Conservation (phyloP, 2,329 filamentous ascomycete species). For the Alternaria arborescens region DNA sequence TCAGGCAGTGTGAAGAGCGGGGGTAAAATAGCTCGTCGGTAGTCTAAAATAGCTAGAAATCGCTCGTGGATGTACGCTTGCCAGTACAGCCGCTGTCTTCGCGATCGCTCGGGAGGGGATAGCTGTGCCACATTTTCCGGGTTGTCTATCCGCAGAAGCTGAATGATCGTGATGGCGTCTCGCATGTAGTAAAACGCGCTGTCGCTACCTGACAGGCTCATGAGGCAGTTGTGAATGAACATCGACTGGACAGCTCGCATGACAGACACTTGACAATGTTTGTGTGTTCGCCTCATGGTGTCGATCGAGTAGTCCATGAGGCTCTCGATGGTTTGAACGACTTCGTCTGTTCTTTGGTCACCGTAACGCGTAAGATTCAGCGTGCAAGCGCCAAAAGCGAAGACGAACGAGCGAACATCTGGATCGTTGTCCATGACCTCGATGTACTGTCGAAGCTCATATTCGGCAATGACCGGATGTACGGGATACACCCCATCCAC, state of each 20-base stretch:
- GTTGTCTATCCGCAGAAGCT: conserved; percentile 53
- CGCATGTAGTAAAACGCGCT: conserved; percentile 62
- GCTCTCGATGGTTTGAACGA: conserved; percentile 43
- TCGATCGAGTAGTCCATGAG: conserved; percentile 49
- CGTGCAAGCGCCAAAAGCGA: conserved; percentile 57
- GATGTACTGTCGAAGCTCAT: conserved; percentile 50
- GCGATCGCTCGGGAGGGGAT: conserved; percentile 49
- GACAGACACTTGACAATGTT: conserved; percentile 54
- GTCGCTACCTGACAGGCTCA: conserved; percentile 59
- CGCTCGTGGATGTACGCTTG: conserved; percentile 66
- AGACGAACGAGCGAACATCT: conserved; percentile 55
- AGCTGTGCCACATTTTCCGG: conserved; percentile 46
- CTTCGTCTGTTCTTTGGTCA: conserved; percentile 42
- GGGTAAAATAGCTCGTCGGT: conserved; percentile 55
- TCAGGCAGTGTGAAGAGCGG: conserved; percentile 52
- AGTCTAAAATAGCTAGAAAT: conserved; percentile 63
- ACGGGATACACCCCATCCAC: conserved; percentile 58
- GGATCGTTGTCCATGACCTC: conserved; percentile 50
- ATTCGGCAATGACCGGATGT: conserved; percentile 56
- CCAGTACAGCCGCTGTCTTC: conserved; percentile 63
- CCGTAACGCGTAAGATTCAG: conserved; percentile 54
- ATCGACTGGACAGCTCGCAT: conserved; percentile 61
- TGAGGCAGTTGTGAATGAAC: conserved; percentile 63
- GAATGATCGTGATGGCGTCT: conserved; percentile 57
- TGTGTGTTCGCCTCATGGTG: conserved; percentile 49